phyloP scores from a whole-genome alignment of 345 rosid species.

The Cardamine resedifolia region DNA sequence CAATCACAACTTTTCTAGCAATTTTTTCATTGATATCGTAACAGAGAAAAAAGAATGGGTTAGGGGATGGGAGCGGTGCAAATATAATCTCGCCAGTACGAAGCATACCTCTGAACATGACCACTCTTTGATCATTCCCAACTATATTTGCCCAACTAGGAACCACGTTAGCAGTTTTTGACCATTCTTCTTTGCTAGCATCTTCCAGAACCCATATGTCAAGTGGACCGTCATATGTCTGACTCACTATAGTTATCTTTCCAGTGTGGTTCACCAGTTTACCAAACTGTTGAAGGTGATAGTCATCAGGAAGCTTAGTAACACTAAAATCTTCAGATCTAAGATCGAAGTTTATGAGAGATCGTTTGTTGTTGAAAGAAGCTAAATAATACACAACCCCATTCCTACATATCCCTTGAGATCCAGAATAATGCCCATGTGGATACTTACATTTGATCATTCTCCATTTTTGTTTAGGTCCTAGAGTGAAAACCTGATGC shows the following conservation, averaged over 20 bases:
- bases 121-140: not conserved
- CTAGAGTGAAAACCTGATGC: not conserved
- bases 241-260: not conserved
- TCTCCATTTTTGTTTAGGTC: not conserved
- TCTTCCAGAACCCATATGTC: slow-evolving; percentile 12
- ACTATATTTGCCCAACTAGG: not conserved
- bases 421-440: not conserved
- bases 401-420: not conserved
- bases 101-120: not conserved
- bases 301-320: not conserved
- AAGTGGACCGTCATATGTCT: not conserved
- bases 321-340: not conserved
- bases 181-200: slow-evolving; percentile 2
- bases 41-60: not conserved
- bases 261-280: not conserved
- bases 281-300: not conserved
- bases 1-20: not conserved
- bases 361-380: not conserved
- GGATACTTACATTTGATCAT: not conserved
- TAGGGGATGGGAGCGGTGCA: not conserved
- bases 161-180: not conserved
- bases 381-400: slow-evolving; percentile 22
- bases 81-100: not conserved
- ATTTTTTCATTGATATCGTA: not conserved
- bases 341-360: not conserved